Percentiles rank a stretch among this genome's conserved stretches.
These are phyloP conservation scores for Penicillium bovifimosum DNA, from an alignment of 495 filamentous ascomycete genomes.

Conservation along the genomic window DNA sequence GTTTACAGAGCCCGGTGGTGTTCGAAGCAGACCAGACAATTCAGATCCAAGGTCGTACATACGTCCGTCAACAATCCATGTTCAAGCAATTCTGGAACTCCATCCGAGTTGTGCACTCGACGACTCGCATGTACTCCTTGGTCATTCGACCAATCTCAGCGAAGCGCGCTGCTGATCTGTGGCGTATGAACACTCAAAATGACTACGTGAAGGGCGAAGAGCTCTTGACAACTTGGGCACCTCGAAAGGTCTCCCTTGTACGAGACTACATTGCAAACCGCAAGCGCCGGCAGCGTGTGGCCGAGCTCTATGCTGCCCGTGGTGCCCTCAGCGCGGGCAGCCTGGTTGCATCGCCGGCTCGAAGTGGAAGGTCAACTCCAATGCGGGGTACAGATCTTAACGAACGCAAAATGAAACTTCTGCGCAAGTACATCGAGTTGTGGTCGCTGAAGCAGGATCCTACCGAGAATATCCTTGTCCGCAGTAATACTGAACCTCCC, in stretches of 20 bases:
- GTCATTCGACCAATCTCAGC: conserved; percentile 80
- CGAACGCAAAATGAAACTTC: conserved; percentile 50
- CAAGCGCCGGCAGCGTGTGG: conserved; percentile 61
- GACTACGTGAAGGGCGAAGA: conserved; percentile 96
- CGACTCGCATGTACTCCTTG: conserved; percentile 76
- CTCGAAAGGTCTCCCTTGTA: conserved; percentile 81
- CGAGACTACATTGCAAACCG: conserved; percentile 70
- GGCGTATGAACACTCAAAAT: conserved; percentile 92
- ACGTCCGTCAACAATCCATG: conserved; percentile 76
- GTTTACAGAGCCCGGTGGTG: conserved; percentile 72
- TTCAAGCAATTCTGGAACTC: conserved; percentile 84
- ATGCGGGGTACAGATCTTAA: conserved; percentile 44
- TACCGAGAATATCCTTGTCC: conserved; percentile 62
- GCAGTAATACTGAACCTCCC: conserved; percentile 73
- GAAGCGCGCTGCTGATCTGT: conserved; percentile 86
- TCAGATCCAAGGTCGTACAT: conserved; percentile 79
- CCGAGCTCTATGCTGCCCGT: conserved; percentile 76
- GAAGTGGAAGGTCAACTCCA: conserved; percentile 37
- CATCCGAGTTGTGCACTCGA: conserved; percentile 79
- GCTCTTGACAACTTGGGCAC: conserved; percentile 72
- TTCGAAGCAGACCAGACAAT: conserved; percentile 75
- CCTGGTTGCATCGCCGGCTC: conserved; percentile 30
- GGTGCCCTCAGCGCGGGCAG: conserved; percentile 53
- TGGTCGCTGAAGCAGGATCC: conserved; percentile 78
- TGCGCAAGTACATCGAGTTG: conserved; percentile 67